A percentile compares a stretch with the other conserved stretches of the same genome.
These are phyloP conservation scores for Abrus precatorius DNA, from an alignment of 306 rosid genomes.

Conservation along the genomic window DNA sequence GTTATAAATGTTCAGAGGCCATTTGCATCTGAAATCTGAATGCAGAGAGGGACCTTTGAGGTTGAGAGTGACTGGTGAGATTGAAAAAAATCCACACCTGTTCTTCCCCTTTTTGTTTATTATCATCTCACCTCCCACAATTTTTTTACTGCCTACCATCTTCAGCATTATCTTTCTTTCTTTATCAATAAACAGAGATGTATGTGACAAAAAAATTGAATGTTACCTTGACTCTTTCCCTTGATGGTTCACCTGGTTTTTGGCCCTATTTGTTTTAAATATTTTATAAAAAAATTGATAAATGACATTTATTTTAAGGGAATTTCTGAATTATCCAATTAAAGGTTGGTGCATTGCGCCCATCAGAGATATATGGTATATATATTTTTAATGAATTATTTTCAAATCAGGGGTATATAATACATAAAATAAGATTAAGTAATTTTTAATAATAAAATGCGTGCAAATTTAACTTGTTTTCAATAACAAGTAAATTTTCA, in stretches of 20 bases:
- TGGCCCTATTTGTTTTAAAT: not conserved
- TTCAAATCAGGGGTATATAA: not conserved
- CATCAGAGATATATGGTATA: not conserved
- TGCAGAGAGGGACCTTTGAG: slow-evolving; percentile 53
- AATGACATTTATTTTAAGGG: not conserved
- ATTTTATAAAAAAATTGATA: not conserved
- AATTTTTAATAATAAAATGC: not conserved
- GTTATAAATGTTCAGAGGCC: slow-evolving; percentile 15
- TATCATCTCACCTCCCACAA: slow-evolving; percentile 44
- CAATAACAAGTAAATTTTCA: too few species aligned
- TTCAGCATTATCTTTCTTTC: slow-evolving; percentile 35
- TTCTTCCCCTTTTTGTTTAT: slow-evolving; percentile 29
- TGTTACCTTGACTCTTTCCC: slow-evolving; percentile 25
- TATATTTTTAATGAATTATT: not conserved
- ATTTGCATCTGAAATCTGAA: slow-evolving; percentile 48
- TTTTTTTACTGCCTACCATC: slow-evolving; percentile 49
- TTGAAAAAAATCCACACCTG: slow-evolving; percentile 43
- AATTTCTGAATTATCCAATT: slow-evolving; percentile 34
- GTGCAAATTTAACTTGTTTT: too few species aligned
- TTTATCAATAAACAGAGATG: slow-evolving; percentile 2
- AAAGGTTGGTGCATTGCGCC: not conserved
- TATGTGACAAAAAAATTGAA: not conserved
- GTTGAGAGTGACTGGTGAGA: slow-evolving; percentile 54
- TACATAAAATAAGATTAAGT: not conserved
- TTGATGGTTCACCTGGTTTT: slow-evolving; percentile 26